Base-by-base conservation (phyloP, 768 basidiomycete genomes). In the Russula compacta region DNA sequence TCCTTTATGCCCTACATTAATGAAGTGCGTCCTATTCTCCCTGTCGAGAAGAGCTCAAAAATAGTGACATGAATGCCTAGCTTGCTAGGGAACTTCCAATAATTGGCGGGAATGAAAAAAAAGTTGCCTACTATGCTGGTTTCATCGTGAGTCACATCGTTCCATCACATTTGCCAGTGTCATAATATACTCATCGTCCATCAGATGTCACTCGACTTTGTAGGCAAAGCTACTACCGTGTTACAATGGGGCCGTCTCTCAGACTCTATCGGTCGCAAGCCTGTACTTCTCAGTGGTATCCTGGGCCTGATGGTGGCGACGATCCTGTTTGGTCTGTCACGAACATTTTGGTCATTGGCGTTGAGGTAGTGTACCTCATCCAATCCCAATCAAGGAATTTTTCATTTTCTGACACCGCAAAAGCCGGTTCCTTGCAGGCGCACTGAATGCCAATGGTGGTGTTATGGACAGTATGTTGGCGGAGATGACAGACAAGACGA, bases 401-500 rank as follows among this genome's bases (percentile, higher is more conserved):
- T 7, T 17, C 6, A 43, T 24, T 11, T 9, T 12, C 6, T 40
- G 2, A 49, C 15, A 15, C 32, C 12, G 24, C 47, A 15, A 58
- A 36, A 54, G 48, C 42, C 17, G 56, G 32, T 14, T 56, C 10
- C 47, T 53, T 59, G 42, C 50, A 51, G 58, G 58, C 17, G 50
- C 50, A 32, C 40, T 58, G 15, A 58, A 58, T 11, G 58, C 39
- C 15, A 58, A 58, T 21, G 42, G 50, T 10, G 54, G 54, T 24
- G 43, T 56, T 12, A 50, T 40, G 38, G 51, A 49, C 39, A 44
- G 49, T 4, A 58, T 83, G 66, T 77, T 87, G 73, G 84, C 79
- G 0, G 85, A 87, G 58, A 69, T 87, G 36, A 84, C 84, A 0
- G 84, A 86, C 65, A 71, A 77, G 0, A 79, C 81, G 0, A 86